phyloP scores from a whole-genome alignment of 2,329 filamentous ascomycete genomes.

The Claviceps cyperi region DNA sequence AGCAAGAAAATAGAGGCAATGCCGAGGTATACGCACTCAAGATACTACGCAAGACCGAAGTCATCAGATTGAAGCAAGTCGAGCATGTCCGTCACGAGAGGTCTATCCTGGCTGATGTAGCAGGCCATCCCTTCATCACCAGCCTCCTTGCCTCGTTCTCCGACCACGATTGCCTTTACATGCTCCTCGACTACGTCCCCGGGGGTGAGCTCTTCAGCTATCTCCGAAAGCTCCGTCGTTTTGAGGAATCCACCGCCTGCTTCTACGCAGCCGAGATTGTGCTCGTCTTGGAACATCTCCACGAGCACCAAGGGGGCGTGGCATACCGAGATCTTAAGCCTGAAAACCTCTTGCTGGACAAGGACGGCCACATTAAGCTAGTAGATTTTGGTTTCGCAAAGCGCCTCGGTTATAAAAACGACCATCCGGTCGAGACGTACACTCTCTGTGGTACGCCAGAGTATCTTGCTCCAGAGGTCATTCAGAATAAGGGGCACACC shows the following conservation, averaged over 20 bases:
- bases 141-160: slow-evolving; percentile 66
- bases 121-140: slow-evolving; percentile 73
- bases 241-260: slow-evolving; percentile 62
- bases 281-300: slow-evolving; percentile 64
- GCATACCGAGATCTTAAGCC: slow-evolving; percentile 75
- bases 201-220: slow-evolving; percentile 79
- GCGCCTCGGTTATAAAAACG: slow-evolving; percentile 45
- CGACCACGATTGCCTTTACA: slow-evolving; percentile 64
- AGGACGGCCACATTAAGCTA: slow-evolving; percentile 64
- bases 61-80: slow-evolving; percentile 73
- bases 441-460: slow-evolving; percentile 74
- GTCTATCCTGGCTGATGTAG: slow-evolving; percentile 60
- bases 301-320: slow-evolving; percentile 62
- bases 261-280: slow-evolving; percentile 81
- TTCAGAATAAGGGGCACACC: slow-evolving; percentile 65
- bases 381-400: slow-evolving; percentile 82
- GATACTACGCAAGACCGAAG: slow-evolving; percentile 57
- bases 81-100: slow-evolving; percentile 79
- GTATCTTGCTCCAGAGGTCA: slow-evolving; percentile 73
- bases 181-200: slow-evolving; percentile 71
- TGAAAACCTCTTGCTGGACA: slow-evolving; percentile 67
- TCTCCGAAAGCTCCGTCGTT: slow-evolving; percentile 60
- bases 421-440: slow-evolving; percentile 53
- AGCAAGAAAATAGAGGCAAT: slow-evolving; percentile 15
- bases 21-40: slow-evolving; percentile 62